Evolutionary conservation across 768 basidiomycete genomes (phyloP).

Genomic region (Leccinum uliginosum): DNA sequence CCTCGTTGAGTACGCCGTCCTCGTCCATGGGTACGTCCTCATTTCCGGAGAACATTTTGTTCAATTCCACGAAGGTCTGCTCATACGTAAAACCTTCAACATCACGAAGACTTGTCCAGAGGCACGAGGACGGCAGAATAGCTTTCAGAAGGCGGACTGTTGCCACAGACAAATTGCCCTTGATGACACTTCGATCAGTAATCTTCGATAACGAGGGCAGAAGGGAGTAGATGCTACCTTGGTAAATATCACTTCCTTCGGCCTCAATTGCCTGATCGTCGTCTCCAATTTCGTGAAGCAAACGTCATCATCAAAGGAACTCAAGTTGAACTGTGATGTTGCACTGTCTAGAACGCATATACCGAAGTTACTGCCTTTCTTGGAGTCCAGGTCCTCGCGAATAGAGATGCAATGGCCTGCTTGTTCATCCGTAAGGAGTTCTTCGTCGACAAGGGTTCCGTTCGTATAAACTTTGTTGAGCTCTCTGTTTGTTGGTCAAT

Average conservation of each 20-base stretch:
- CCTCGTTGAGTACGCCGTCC: conserved; percentile 32
- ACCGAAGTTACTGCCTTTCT: conserved; percentile 63
- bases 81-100: conserved; percentile 81
- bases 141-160: conserved; percentile 81
- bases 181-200: neutral
- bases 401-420: conserved; percentile 93
- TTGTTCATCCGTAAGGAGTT: conserved; percentile 86
- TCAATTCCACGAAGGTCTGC: conserved; percentile 64
- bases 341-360: conserved; percentile 91
- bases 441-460: conserved; percentile 90
- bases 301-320: conserved; percentile 86
- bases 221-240: conserved; percentile 51
- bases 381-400: conserved; percentile 46
- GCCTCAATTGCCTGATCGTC: conserved; percentile 82
- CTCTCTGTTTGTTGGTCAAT: conserved; percentile 46
- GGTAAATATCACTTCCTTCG: conserved; percentile 86
- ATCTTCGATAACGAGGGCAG: neutral
- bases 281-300: conserved; percentile 93
- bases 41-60: conserved; percentile 52
- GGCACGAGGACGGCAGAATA: conserved; percentile 72
- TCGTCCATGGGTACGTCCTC: conserved; percentile 46
- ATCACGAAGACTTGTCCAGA: conserved; percentile 84
- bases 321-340: conserved; percentile 92
- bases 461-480: conserved; percentile 95
- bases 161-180: conserved; percentile 84